These are phyloP conservation scores for Sideroxylon spinosum DNA, from an alignment of 179 eudicot genomes.

Conservation along the genomic window DNA sequence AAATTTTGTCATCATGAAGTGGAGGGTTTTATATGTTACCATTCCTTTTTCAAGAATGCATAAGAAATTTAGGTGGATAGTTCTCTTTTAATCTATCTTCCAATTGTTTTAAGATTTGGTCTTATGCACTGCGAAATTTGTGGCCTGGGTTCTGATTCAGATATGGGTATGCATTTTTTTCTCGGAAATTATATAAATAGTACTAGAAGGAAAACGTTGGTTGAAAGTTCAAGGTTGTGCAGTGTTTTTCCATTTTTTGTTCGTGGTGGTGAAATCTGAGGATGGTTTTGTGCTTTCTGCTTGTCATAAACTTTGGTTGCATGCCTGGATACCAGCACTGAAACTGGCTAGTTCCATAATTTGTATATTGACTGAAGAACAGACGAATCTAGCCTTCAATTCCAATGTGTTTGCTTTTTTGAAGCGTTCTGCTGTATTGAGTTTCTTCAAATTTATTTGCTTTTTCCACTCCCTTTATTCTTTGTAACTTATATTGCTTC, in stretches of 20 bases:
- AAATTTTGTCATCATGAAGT: too few relatives aligned
- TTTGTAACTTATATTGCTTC: conserved; percentile 5
- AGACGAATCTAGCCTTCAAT: background rate
- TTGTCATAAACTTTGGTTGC: background rate
- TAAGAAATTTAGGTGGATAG: too few relatives aligned
- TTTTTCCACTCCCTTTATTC: background rate
- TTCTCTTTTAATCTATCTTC: too few relatives aligned
- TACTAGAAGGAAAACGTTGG: background rate
- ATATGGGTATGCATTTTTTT: too few relatives aligned
- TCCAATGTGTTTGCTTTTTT: background rate
- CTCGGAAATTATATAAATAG: background rate
- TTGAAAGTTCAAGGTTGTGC: background rate
- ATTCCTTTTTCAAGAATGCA: too few relatives aligned
- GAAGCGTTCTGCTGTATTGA: background rate
- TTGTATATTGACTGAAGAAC: background rate
- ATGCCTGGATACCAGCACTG: background rate
- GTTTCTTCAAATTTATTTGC: background rate
- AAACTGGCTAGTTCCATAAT: too few relatives aligned
- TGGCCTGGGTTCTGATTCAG: too few relatives aligned
- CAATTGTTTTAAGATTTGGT: too few relatives aligned
- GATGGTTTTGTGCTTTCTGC: background rate
- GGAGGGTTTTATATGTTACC: too few relatives aligned
- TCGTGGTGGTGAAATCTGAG: background rate
- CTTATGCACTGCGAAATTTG: too few relatives aligned
- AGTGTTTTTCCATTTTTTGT: background rate